Conservation (phyloP, 2,329 filamentous ascomycete species). For the Thelonectria discophora region DNA sequence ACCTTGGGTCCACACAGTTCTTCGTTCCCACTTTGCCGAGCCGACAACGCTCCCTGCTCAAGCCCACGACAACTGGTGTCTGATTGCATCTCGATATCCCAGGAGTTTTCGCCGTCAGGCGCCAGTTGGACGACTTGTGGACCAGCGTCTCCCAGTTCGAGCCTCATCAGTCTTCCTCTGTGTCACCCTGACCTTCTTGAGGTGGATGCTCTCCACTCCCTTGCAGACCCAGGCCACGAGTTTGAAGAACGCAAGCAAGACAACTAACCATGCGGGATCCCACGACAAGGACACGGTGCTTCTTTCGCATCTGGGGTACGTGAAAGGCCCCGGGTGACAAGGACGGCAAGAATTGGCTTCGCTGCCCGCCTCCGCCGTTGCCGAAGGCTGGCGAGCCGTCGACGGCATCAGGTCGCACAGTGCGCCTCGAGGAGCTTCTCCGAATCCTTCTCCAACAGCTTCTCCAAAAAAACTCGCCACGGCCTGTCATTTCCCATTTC, state of each 20-base stretch:
- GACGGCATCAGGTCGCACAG: conserved; percentile 1
- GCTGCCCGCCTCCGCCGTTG: conserved; percentile 10
- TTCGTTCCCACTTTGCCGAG: conserved; percentile 32
- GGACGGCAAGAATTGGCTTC: conserved; percentile 2
- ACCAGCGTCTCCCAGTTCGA: not conserved
- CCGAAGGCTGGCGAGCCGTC: conserved; percentile 7
- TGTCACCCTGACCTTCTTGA: conserved; percentile 22
- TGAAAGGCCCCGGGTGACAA: conserved; percentile 14
- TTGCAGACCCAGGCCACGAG: conserved; percentile 25
- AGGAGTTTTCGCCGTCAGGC: conserved; percentile 16
- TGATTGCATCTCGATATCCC: conserved; percentile 11
- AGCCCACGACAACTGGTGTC: conserved; percentile 1
- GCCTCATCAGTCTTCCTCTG: conserved; percentile 20
- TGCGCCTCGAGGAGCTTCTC: conserved; percentile 16
- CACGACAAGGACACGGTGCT: conserved; percentile 21
- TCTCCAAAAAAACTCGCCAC: conserved; percentile 20
- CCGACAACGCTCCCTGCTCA: conserved; percentile 18
- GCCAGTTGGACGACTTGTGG: conserved; percentile 4
- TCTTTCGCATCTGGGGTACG: conserved; percentile 23
- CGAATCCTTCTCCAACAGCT: conserved; percentile 24
- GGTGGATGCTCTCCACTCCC: conserved; percentile 36
- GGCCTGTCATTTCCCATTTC: conserved; percentile 24
- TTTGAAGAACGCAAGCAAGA: conserved; percentile 31
- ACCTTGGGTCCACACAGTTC: conserved; percentile 30
- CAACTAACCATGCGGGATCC: conserved; percentile 29